A percentile compares a stretch with the other conserved stretches of the same genome.
These are phyloP conservation scores for Protomyces inundatus DNA, from an alignment of 1,139 yeast species.

Conservation along the genomic window DNA sequence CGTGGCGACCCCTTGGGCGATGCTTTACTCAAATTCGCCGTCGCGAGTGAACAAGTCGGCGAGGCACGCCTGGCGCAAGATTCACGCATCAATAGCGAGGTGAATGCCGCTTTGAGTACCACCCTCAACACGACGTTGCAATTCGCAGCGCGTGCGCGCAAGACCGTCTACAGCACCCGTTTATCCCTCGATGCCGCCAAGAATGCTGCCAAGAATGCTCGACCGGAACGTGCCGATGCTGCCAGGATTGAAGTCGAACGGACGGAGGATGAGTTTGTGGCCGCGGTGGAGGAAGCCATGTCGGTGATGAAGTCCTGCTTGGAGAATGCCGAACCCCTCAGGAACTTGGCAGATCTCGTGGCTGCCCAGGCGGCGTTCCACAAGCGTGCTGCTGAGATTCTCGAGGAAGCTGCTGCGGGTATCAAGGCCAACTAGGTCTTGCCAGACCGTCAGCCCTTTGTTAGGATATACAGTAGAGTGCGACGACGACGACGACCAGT, in stretches of 20 bases:
- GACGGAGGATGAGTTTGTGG: slow-evolving; percentile 85
- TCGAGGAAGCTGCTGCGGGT: slow-evolving; percentile 34
- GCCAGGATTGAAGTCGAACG: slow-evolving; percentile 74
- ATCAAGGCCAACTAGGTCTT: neutral
- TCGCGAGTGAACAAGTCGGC: slow-evolving; percentile 63
- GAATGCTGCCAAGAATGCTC: slow-evolving; percentile 59
- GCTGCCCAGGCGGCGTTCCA: slow-evolving; percentile 81
- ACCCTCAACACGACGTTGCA: slow-evolving; percentile 60
- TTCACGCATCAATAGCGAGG: slow-evolving; percentile 60
- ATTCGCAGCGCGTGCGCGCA: slow-evolving; percentile 67
- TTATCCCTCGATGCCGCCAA: slow-evolving; percentile 77
- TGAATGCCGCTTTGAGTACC: slow-evolving; percentile 62
- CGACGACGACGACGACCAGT: neutral
- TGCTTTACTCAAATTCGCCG: slow-evolving; percentile 49
- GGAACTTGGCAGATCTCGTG: slow-evolving; percentile 63
- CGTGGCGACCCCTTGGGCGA: slow-evolving; percentile 45
- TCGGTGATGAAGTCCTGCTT: slow-evolving; percentile 77
- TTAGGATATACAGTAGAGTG: no score
- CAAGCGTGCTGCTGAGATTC: slow-evolving; percentile 65
- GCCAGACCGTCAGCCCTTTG: neutral
- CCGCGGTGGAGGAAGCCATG: slow-evolving; percentile 85
- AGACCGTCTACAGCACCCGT: slow-evolving; percentile 72
- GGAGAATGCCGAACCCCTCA: slow-evolving; percentile 65
- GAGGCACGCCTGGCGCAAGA: slow-evolving; percentile 83
- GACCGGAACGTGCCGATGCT: slow-evolving; percentile 56